Evolutionary conservation across 78 protist species (phyloP).

Genomic region (Carpediemonas membranifera): DNA sequence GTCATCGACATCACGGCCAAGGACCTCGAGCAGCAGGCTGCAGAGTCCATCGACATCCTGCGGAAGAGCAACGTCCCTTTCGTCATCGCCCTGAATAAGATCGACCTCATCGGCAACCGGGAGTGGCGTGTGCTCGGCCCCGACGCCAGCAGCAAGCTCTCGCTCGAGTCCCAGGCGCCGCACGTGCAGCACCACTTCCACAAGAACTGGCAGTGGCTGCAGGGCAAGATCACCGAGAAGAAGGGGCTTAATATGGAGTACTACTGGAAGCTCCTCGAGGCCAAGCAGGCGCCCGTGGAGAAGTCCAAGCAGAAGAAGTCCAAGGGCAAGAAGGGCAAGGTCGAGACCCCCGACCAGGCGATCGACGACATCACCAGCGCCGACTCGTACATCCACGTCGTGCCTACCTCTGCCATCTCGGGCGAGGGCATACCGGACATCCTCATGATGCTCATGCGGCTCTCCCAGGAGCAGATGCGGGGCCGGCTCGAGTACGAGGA

Average conservation of each 20-base stretch:
- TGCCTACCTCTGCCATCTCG: conserved; percentile 93
- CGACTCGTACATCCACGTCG: conserved; percentile 66
- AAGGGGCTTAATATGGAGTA: conserved; percentile 79
- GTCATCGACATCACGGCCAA: conserved; percentile 87
- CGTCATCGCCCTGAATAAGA: conserved; percentile 96
- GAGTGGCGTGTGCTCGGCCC: conserved; percentile 33
- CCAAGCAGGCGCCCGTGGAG: too few species aligned
- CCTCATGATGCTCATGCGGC: conserved; percentile 60
- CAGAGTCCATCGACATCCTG: conserved; percentile 83
- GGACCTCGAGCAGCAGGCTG: conserved; percentile 76
- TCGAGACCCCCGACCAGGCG: too few species aligned
- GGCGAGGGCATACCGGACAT: conserved; percentile 91
- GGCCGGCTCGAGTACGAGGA: conserved; percentile 37
- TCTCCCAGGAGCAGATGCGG: conserved; percentile 73
- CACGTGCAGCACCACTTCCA: conserved; percentile 53
- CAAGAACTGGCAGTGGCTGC: conserved; percentile 20
- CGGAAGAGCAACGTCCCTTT: conserved; percentile 80
- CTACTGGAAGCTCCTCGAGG: conserved; percentile 69
- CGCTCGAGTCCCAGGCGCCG: background rate
- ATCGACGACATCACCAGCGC: conserved; percentile 35
- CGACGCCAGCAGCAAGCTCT: conserved; percentile 12
- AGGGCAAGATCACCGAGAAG: conserved; percentile 25
- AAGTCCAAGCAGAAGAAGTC: too few species aligned
- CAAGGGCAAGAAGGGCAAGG: too few species aligned
- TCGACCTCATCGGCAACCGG: conserved; percentile 88